Percentiles rank a stretch among this genome's conserved stretches.
Conservation (phyloP, 164 flowering plant genomes). For the Santalum album region DNA sequence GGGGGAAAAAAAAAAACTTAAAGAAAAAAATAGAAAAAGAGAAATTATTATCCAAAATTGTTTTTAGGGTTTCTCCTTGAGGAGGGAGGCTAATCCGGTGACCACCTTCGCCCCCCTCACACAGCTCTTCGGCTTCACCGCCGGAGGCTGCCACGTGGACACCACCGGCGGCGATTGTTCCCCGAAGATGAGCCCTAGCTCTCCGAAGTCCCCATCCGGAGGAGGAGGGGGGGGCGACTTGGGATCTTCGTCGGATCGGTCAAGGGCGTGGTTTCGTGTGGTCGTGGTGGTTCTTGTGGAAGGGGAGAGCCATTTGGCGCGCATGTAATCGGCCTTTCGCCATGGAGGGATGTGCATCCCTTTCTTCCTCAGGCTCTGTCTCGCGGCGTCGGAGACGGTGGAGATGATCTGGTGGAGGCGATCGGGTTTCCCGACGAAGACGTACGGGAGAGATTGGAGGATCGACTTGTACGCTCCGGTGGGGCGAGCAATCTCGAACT, state of each 20-base stretch:
- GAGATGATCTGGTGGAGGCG: conserved; percentile 51
- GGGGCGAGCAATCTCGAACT: conserved; percentile 57
- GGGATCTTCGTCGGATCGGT: no score
- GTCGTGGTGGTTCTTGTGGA: no score
- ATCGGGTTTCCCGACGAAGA: conserved; percentile 57
- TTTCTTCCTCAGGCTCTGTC: conserved; percentile 66
- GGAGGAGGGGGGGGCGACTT: no score
- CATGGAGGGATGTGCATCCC: conserved; percentile 72
- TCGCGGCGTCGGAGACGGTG: conserved; percentile 48
- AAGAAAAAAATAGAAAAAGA: no score
- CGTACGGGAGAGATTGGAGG: conserved; percentile 38
- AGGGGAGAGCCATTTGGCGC: conserved; percentile 51
- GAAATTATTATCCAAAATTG: no score
- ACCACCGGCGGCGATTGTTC: neutral
- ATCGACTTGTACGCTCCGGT: conserved; percentile 39
- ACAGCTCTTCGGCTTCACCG: neutral
- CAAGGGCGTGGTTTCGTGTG: no score
- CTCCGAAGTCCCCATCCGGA: neutral
- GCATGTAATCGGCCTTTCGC: conserved; percentile 61
- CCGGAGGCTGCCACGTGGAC: conserved; percentile 1
- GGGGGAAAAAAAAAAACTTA: no score
- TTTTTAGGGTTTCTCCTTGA: neutral
- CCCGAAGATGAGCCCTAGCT: no score
- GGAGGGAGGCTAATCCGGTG: conserved; percentile 3
- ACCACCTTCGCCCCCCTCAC: neutral